Evolutionary conservation across 2,329 filamentous ascomycete species (phyloP), one percentile per base, ranked within the genome.

Genomic region (Mycosphaerella arachidis): DNA sequence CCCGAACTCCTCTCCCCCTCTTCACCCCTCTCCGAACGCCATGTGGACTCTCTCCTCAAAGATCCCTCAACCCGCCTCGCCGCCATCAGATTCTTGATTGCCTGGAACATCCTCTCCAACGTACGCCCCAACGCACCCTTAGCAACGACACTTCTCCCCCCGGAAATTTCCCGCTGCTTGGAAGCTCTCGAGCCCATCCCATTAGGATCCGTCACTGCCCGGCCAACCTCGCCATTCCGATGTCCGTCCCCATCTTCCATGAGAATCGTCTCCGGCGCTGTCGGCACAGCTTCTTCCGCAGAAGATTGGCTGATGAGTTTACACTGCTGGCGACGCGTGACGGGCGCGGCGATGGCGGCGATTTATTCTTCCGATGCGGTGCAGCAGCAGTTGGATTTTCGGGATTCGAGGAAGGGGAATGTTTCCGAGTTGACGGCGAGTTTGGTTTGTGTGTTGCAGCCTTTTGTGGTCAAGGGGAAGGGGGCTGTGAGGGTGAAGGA

Each of bases 21-120:
- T 7, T 57, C 57, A 3, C 62, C 59, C 3, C 52, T 64, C 4
- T 52, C 59, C 30, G 54, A 55, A 13, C 33, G 50, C 27, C 43
- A 57, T 6, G 52, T 61, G 48, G 52, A 64, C 29, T 30, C 45
- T 7, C 57, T 64, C 8, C 53, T 64, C 13, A 57, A 57, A 18
- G 27, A 50, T 6, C 62, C 62, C 1, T 40, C 55, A 7, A 62
- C 59, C 10, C 53, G 62, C n/a, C 52, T 56, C 29, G 51, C 59
- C 10, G 54, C 56, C n/a, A 62, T 64, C 12, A 31, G 62, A 3
- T 46, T 64, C 20, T 29, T 66, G 5, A 51, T 66, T 10, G 62
- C 63, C 9, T 66, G 63, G 63, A 48, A 53, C 16, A 55, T 66
- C 16, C 59, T 64, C 30, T 54, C 56, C 10, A 55, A 60, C 16